Conservation (phyloP, 2,329 filamentous ascomycete genomes). For the Graphilbum ipis-grandicollis region DNA sequence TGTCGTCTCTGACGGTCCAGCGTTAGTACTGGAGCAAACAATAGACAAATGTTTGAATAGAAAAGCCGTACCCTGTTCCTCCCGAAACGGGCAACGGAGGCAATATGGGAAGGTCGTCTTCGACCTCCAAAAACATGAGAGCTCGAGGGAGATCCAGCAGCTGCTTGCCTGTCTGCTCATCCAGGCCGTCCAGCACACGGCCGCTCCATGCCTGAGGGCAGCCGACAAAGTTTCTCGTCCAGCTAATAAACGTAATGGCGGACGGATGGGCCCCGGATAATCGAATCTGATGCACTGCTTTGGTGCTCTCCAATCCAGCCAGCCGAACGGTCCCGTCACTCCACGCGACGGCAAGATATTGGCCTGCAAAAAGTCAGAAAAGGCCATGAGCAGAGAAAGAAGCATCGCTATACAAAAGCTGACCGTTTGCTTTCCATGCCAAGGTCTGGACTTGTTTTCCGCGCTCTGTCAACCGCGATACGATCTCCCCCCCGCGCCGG, state of each 20-base stretch:
- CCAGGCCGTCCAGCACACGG: constrained; percentile 13
- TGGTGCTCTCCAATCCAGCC: constrained; percentile 64
- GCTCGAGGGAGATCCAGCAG: constrained; percentile 49
- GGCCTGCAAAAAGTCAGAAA: constrained; percentile 26
- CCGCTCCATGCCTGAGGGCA: constrained; percentile 15
- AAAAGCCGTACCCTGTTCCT: constrained; percentile 43
- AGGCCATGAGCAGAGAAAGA: too few species aligned
- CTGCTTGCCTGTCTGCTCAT: constrained; percentile 12
- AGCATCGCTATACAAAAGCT: constrained; percentile 13
- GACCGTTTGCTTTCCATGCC: constrained; percentile 53
- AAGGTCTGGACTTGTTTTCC: constrained; percentile 28
- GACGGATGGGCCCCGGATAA: constrained; percentile 26
- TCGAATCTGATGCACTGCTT: constrained; percentile 56
- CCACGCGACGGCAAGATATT: constrained; percentile 69
- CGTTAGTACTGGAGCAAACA: background rate
- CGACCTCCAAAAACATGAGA: constrained; percentile 58
- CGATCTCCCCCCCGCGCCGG: constrained; percentile 56
- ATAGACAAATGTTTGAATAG: too few species aligned
- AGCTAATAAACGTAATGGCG: constrained; percentile 34
- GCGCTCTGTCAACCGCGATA: constrained; percentile 28
- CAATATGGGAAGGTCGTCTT: constrained; percentile 59
- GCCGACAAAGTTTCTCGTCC: constrained; percentile 28
- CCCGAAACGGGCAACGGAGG: constrained; percentile 51
- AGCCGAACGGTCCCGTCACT: constrained; percentile 64
- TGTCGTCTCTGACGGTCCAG: constrained; percentile 28